phyloP scores from a whole-genome alignment of 73 alveolate genomes.

The Blepharisma japonicum region DNA sequence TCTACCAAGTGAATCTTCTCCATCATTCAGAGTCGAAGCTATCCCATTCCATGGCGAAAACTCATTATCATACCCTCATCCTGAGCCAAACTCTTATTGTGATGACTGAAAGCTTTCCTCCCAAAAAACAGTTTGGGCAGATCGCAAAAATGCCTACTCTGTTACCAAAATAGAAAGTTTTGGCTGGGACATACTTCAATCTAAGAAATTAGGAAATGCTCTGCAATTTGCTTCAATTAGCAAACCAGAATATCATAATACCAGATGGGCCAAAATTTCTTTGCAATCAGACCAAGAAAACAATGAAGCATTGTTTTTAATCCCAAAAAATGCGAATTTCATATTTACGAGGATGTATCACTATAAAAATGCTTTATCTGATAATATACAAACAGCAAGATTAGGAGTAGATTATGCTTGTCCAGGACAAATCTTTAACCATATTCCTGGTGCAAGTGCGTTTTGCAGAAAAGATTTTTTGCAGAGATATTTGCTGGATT shows the following conservation, averaged over 20 bases:
- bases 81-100: slow-evolving; percentile 22
- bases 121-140: slow-evolving; percentile 8
- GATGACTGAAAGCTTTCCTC: neutral
- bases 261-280: neutral
- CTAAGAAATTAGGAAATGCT: neutral
- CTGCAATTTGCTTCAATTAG: neutral
- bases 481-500: slow-evolving; percentile 24
- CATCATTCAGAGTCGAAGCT: neutral
- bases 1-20: slow-evolving; percentile 4
- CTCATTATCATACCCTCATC: neutral
- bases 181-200: slow-evolving; percentile 1
- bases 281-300: neutral
- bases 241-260: neutral
- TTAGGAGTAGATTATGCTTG: slow-evolving; percentile 35
- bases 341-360: slow-evolving; percentile 1
- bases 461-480: slow-evolving; percentile 24
- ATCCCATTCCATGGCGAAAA: neutral
- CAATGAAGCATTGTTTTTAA: neutral
- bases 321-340: neutral
- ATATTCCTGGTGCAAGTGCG: slow-evolving; percentile 34
- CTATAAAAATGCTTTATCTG: slow-evolving; percentile 2
- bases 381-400: slow-evolving; percentile 30
- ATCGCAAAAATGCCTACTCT: neutral
- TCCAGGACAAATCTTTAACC: neutral
- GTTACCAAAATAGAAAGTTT: neutral